Base-by-base conservation (phyloP, 2,329 filamentous ascomycete genomes). In the Endoconidiophora laricicola region DNA sequence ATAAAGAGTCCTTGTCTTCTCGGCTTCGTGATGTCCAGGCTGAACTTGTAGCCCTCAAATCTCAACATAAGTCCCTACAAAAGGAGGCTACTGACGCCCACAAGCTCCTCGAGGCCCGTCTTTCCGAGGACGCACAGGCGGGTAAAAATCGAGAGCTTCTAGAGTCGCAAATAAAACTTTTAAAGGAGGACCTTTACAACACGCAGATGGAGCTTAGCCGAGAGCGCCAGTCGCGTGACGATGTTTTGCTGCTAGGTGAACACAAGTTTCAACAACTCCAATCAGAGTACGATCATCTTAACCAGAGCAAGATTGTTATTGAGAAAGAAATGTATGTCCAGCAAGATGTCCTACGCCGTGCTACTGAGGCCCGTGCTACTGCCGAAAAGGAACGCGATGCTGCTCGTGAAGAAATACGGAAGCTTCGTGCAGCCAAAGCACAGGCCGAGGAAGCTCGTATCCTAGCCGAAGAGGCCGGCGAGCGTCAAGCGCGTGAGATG, bases 281-380 rank as follows among this genome's bases (percentile, higher is more conserved):
- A 61, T 80, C 88, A 23, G 87, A 96, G 56, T 94, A 80, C 57
- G 81, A 93, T 46, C 76, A 78, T 33, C 72, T 96, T 33, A 94
- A 94, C 58, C 87, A 95, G 55, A 81, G 86, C 24, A 98, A 98
- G 65, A 94, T 95, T 58, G 94, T 81, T 44, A 94, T 98, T 55
- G 90, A 98, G 64, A 96, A 95, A 63, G 90, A 96, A 64, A 81
- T 98, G 62, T 96, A 96, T 61, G 82, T 85, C 4, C 90, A 96
- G 60, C 88, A 95, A 63, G 90, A 98, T 60, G 83, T 85, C 9
- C 74, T 95, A 43, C 79, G 91, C 37, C 79, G 90, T 49, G 85
- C 87, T 9, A 86, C 83, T 56, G 87, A 94, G 62, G 82, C 85
- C 44, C 78, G 86, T 29, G 73, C 79, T 4, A 76, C 78, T 4